These are phyloP conservation scores for Aspergillus brunneoviolaceus DNA, from an alignment of 2,329 filamentous ascomycete species.

Conservation along the genomic window DNA sequence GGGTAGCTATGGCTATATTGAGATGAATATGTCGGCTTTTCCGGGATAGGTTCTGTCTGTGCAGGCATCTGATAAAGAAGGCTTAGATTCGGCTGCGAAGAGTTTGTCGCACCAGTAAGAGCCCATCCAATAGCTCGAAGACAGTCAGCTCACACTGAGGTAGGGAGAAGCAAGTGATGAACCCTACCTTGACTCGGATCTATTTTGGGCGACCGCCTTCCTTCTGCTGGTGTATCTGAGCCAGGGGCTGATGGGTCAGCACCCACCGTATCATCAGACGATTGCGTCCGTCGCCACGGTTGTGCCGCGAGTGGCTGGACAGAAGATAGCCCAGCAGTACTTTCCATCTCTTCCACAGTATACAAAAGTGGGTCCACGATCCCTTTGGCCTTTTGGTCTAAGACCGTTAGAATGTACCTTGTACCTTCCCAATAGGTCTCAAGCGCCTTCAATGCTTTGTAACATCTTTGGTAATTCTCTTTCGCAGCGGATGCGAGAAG, in stretches of 20 bases:
- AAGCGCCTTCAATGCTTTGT: slow-evolving; percentile 77
- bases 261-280: slow-evolving; percentile 33
- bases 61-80: slow-evolving; percentile 69
- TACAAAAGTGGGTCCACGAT: slow-evolving; percentile 72
- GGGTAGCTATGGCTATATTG: slow-evolving; percentile 33
- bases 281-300: slow-evolving; percentile 47
- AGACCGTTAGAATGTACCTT: slow-evolving; percentile 79
- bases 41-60: slow-evolving; percentile 24
- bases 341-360: slow-evolving; percentile 73
- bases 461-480: slow-evolving; percentile 84
- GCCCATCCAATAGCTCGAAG: slow-evolving; percentile 74
- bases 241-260: slow-evolving; percentile 20
- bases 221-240: slow-evolving; percentile 30
- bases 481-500: slow-evolving; percentile 77
- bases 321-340: slow-evolving; percentile 58
- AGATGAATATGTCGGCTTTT: slow-evolving; percentile 31
- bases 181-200: slow-evolving; percentile 53
- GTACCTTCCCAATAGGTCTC: slow-evolving; percentile 83
- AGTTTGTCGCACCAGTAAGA: slow-evolving; percentile 83
- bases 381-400: slow-evolving; percentile 85
- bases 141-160: slow-evolving; percentile 29
- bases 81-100: slow-evolving; percentile 77
- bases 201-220: slow-evolving; percentile 46
- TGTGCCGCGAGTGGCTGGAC: slow-evolving; percentile 53
- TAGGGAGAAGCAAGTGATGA: background rate